Evolutionary conservation across 441 rosid genomes (phyloP).

Genomic region (Omphalea diandra): DNA sequence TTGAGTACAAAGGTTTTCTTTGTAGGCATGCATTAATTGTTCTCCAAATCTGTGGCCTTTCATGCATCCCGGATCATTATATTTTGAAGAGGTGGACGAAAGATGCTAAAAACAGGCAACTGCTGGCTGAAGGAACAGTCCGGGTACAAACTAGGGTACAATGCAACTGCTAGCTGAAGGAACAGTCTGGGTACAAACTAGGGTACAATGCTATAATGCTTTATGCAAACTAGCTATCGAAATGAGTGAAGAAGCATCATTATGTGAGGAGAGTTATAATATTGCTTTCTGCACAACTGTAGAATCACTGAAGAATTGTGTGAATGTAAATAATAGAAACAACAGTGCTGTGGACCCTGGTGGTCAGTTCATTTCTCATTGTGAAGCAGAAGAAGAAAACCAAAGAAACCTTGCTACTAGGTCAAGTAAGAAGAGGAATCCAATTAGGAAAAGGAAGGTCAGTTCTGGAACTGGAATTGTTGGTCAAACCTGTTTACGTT

Average conservation of each 20-base stretch:
- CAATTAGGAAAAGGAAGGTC: slow-evolving; percentile 83
- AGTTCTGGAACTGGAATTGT: slow-evolving; percentile 21
- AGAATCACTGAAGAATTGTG: slow-evolving; percentile 65
- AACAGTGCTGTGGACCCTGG: slow-evolving; percentile 56
- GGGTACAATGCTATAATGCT: slow-evolving; percentile 66
- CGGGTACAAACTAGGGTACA: too few relatives aligned
- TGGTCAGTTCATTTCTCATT: slow-evolving; percentile 44
- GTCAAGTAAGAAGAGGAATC: slow-evolving; percentile 70
- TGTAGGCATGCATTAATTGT: slow-evolving; percentile 87
- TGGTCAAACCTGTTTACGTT: slow-evolving; percentile 14
- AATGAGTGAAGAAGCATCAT: slow-evolving; percentile 74
- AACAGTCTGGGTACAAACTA: slow-evolving; percentile 50
- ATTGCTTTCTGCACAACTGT: slow-evolving; percentile 59
- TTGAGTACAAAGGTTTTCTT: slow-evolving; percentile 76
- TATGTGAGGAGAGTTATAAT: slow-evolving; percentile 63
- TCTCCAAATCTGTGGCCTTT: slow-evolving; percentile 74
- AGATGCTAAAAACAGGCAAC: slow-evolving; percentile 60
- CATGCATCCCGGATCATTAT: slow-evolving; percentile 65
- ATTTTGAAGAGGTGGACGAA: slow-evolving; percentile 79
- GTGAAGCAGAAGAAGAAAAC: slow-evolving; percentile 62
- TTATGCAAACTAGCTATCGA: slow-evolving; percentile 65
- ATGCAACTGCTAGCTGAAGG: slow-evolving; percentile 45
- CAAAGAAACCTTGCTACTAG: slow-evolving; percentile 50
- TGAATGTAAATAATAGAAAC: slow-evolving; percentile 50
- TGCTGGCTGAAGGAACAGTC: slow-evolving; percentile 46